Evolutionary conservation across 441 rosid genomes (phyloP).

Genomic region (Erodium chrysanthum): DNA sequence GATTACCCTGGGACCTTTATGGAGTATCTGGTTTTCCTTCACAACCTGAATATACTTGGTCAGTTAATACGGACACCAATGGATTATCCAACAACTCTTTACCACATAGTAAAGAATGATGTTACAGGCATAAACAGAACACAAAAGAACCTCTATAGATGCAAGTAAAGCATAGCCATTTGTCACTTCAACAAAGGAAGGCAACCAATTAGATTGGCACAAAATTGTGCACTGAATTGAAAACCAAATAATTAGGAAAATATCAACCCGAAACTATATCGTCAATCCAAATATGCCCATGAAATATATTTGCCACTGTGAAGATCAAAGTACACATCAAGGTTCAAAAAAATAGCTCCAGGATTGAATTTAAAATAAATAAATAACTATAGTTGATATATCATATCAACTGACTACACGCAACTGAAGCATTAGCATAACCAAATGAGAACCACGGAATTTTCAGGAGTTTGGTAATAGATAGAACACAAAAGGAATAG

Average conservation of each 20-base stretch:
- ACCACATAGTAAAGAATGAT: background rate
- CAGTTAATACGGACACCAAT: slow-evolving; percentile 5
- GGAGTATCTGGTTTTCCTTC: slow-evolving; percentile 89
- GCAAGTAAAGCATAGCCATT: background rate
- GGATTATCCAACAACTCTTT: slow-evolving; percentile 12
- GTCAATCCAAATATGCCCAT: background rate
- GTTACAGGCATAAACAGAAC: background rate
- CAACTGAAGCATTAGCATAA: background rate
- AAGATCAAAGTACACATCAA: background rate
- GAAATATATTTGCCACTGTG: background rate
- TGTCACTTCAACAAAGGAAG: background rate
- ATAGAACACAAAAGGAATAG: background rate
- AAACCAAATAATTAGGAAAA: background rate
- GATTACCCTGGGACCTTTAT: slow-evolving; percentile 65
- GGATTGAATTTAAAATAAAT: background rate
- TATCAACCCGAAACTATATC: background rate
- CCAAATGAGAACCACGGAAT: background rate
- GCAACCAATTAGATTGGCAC: background rate
- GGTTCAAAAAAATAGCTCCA: background rate
- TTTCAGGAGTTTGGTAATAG: background rate
- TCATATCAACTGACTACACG: slow-evolving; percentile 1
- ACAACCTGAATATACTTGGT: slow-evolving; percentile 51
- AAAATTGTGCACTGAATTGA: background rate
- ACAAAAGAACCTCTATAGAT: background rate
- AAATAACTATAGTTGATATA: background rate